These are phyloP conservation scores for Endocalyx cinctus DNA, from an alignment of 2,329 filamentous ascomycete species.

Conservation along the genomic window DNA sequence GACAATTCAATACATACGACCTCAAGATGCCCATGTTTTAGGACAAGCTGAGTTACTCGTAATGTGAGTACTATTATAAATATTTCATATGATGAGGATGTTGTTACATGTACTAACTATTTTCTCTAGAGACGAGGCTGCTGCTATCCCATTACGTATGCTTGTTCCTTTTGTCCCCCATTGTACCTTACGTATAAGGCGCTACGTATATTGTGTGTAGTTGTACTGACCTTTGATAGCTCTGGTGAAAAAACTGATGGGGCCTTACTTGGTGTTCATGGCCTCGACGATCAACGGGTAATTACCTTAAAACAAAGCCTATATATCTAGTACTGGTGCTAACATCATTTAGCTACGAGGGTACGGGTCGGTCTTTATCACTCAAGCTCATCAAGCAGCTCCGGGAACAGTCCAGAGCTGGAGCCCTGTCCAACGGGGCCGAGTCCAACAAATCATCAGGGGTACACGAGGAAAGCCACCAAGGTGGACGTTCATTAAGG, in stretches of 20 bases:
- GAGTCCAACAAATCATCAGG: conserved; percentile 70
- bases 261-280: conserved; percentile 97
- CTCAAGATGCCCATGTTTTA: conserved; percentile 89
- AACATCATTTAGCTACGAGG: too few relatives aligned
- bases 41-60: conserved; percentile 94
- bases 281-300: conserved; percentile 98
- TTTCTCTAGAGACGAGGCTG: conserved; percentile 94
- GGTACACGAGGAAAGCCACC: conserved; percentile 51
- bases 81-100: too few relatives aligned
- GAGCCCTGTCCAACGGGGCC: conserved; percentile 46
- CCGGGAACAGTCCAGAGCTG: conserved; percentile 79
- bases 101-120: too few relatives aligned
- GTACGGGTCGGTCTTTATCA: conserved; percentile 89
- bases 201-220: too few relatives aligned
- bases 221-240: too few relatives aligned
- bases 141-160: conserved; percentile 92
- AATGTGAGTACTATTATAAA: too few relatives aligned
- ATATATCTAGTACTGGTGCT: too few relatives aligned
- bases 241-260: conserved; percentile 88
- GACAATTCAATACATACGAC: conserved; percentile 97
- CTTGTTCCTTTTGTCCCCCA: too few relatives aligned
- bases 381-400: conserved; percentile 96
- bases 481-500: conserved; percentile 72
- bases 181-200: too few relatives aligned
- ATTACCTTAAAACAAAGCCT: too few relatives aligned